A percentile compares a stretch with the other conserved stretches of the same genome.
phyloP scores from a whole-genome alignment of 1,139 yeast species.

The Taiozyma sp. region DNA sequence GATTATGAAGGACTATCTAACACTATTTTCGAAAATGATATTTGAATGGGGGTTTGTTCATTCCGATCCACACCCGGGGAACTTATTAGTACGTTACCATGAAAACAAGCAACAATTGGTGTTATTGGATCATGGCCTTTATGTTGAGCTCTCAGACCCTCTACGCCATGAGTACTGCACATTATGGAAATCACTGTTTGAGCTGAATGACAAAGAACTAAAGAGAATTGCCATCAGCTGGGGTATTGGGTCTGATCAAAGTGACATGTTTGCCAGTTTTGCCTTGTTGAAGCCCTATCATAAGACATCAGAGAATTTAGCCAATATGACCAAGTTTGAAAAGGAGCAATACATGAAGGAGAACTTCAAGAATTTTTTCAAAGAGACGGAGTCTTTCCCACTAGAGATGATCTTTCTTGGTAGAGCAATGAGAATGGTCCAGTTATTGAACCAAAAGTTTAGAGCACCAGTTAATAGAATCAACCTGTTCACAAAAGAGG shows the following conservation, averaged over 20 bases:
- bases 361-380: conserved; percentile 42
- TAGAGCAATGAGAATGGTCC: conserved; percentile 70
- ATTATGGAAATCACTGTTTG: conserved; percentile 60
- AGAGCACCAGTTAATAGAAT: conserved; percentile 74
- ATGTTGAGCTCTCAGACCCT: conserved; percentile 44
- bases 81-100: conserved; percentile 47
- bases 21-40: conserved; percentile 60
- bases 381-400: conserved; percentile 64
- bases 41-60: conserved; percentile 74
- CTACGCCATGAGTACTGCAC: conserved; percentile 53
- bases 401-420: conserved; percentile 59
- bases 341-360: conserved; percentile 33
- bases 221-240: conserved; percentile 45
- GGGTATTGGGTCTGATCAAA: conserved; percentile 58
- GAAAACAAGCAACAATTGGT: conserved; percentile 54
- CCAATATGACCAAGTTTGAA: conserved; percentile 30
- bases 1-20: conserved; percentile 48
- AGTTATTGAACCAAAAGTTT: conserved; percentile 56
- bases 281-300: conserved; percentile 46
- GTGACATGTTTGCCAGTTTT: conserved; percentile 58
- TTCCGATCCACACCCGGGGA: conserved; percentile 85
- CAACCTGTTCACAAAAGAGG: conserved; percentile 53
- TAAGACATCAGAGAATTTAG: conserved; percentile 21
- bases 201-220: conserved; percentile 45
- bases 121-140: conserved; percentile 70